Percentiles rank a stretch among this genome's conserved stretches.
Conservation (phyloP, 1,284 basidiomycete species). For the Irpex lacteus region DNA sequence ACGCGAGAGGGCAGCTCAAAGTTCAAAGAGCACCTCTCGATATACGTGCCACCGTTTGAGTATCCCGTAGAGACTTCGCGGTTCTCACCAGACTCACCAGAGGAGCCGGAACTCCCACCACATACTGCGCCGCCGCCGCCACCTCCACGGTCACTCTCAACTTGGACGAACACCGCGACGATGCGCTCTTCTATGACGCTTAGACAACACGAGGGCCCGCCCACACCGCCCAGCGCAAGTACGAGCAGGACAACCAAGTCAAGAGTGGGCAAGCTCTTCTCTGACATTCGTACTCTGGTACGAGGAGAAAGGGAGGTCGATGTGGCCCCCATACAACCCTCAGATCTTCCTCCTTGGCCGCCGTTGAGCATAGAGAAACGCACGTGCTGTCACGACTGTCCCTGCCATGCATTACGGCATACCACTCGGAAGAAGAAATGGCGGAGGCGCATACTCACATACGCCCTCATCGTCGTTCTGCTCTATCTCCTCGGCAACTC, state of each 20-base stretch:
- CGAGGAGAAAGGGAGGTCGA: slow-evolving; percentile 23
- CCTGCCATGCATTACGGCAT: slow-evolving; percentile 20
- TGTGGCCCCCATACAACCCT: slow-evolving; percentile 27
- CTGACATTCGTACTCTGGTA: slow-evolving; percentile 31
- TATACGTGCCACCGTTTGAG: slow-evolving; percentile 22
- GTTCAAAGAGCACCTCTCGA: slow-evolving; percentile 23
- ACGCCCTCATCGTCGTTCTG: slow-evolving; percentile 37
- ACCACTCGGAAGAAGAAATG: slow-evolving; percentile 28
- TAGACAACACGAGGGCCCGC: slow-evolving; percentile 6
- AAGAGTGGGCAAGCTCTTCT: slow-evolving; percentile 36
- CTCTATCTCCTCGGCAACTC: slow-evolving; percentile 42
- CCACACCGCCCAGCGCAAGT: slow-evolving; percentile 7
- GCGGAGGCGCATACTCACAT: slow-evolving; percentile 28
- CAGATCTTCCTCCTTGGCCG: slow-evolving; percentile 32
- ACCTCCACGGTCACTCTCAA: slow-evolving; percentile 18
- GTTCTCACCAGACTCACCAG: slow-evolving; percentile 21
- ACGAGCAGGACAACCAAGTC: slow-evolving; percentile 10
- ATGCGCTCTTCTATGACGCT: slow-evolving; percentile 16
- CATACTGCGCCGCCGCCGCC: slow-evolving; percentile 13
- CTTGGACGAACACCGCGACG: slow-evolving; percentile 22
- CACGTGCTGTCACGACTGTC: slow-evolving; percentile 28
- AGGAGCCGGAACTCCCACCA: neutral
- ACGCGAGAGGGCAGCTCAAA: slow-evolving; percentile 21
- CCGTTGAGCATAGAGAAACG: slow-evolving; percentile 41
- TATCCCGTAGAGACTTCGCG: slow-evolving; percentile 19